Evolutionary conservation across 2,329 filamentous ascomycete species (phyloP).

Genomic region (Phyllosticta paracitricarpa): DNA sequence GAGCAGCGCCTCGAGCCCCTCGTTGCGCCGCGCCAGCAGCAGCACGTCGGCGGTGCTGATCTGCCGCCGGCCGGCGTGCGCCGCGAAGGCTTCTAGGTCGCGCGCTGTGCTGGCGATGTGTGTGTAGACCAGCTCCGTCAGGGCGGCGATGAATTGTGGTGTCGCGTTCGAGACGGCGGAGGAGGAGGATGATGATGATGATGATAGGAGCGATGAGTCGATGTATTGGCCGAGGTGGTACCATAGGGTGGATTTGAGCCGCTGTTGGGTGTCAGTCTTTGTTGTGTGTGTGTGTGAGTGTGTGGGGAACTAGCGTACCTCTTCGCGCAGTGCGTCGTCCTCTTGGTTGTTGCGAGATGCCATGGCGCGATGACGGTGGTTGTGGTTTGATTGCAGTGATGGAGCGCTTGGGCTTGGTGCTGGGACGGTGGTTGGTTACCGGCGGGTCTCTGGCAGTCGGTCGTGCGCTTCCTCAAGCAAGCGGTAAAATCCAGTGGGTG

Average conservation of each 20-base stretch:
- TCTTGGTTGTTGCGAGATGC: slow-evolving; percentile 1
- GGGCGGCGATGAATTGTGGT: slow-evolving; percentile 70
- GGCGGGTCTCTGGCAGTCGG: neutral
- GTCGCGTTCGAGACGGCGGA: slow-evolving; percentile 68
- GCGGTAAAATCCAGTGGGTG: too few relatives aligned
- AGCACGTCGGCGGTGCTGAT: slow-evolving; percentile 82
- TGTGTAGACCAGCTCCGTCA: slow-evolving; percentile 75
- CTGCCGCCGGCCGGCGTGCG: slow-evolving; percentile 71
- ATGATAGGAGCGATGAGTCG: slow-evolving; percentile 62
- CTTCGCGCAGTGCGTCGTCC: slow-evolving; percentile 21
- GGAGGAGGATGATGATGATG: slow-evolving; percentile 41
- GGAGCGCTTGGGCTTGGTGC: neutral
- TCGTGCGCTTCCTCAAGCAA: neutral
- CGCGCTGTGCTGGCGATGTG: slow-evolving; percentile 62
- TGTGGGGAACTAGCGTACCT: slow-evolving; percentile 15
- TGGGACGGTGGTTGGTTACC: neutral
- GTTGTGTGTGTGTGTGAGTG: neutral
- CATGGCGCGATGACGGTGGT: neutral
- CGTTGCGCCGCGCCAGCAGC: slow-evolving; percentile 76
- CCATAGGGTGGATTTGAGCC: slow-evolving; percentile 34
- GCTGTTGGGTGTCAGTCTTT: slow-evolving; percentile 28
- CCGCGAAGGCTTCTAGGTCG: slow-evolving; percentile 50
- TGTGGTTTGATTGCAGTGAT: neutral
- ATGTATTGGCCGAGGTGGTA: slow-evolving; percentile 51
- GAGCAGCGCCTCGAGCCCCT: slow-evolving; percentile 70